Evolutionary conservation across 2,329 filamentous ascomycete species (phyloP).

Genomic region (Nemania sp.): DNA sequence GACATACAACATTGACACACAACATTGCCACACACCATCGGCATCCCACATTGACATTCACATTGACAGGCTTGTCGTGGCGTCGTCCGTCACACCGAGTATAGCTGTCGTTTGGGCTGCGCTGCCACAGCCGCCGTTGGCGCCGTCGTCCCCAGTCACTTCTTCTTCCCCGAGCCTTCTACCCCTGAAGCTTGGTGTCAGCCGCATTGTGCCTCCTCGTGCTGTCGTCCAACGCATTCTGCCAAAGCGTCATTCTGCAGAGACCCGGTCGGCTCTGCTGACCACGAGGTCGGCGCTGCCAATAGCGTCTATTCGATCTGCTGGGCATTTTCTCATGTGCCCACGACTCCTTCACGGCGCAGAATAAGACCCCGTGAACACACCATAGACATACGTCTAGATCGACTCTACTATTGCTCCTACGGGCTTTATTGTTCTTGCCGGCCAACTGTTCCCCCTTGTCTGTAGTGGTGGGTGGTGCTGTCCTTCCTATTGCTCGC

Average conservation of each 20-base stretch:
- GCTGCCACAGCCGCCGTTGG: constrained; percentile 11
- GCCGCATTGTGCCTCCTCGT: constrained; percentile 24
- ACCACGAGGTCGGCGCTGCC: constrained; percentile 28
- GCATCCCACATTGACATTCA: too few relatives aligned
- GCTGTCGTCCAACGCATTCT: constrained; percentile 14
- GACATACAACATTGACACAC: too few relatives aligned
- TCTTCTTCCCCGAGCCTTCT: constrained; percentile 5
- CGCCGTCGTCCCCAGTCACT: constrained; percentile 10
- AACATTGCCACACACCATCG: too few relatives aligned
- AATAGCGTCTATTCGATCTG: constrained; percentile 24
- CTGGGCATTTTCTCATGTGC: constrained; percentile 10
- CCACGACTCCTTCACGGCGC: constrained; percentile 3
- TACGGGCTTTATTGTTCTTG: not conserved
- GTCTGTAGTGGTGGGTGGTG: constrained; percentile 9
- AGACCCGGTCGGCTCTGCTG: constrained; percentile 22
- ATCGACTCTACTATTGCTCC: not conserved
- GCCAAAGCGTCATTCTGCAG: constrained; percentile 14
- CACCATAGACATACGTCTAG: constrained; percentile 4
- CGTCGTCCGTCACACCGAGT: constrained; percentile 17
- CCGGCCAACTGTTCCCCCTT: constrained; percentile 3
- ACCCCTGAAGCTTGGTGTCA: constrained; percentile 28
- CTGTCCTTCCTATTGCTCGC: constrained; percentile 29
- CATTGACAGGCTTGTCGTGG: constrained; percentile 9
- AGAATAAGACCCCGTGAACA: constrained; percentile 5
- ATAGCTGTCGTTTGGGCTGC: constrained; percentile 2